These are phyloP conservation scores for Phaseolus lunatus DNA, from an alignment of 306 rosid species.

Conservation along the genomic window DNA sequence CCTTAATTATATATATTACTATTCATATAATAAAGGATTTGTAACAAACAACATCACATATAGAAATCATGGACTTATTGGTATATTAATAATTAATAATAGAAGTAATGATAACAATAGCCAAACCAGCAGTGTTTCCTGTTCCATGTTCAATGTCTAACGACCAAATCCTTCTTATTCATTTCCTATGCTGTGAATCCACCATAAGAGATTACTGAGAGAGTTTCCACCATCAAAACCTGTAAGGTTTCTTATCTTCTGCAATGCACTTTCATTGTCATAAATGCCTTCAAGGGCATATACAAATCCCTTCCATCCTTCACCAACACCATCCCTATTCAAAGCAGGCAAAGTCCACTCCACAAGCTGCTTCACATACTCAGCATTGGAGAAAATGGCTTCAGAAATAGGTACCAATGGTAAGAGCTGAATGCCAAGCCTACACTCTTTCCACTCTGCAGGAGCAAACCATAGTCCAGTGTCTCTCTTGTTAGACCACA, in stretches of 20 bases:
- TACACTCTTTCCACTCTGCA: slow-evolving; percentile 74
- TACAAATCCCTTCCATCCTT: slow-evolving; percentile 90
- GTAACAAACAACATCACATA: too few species aligned
- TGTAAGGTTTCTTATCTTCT: slow-evolving; percentile 55
- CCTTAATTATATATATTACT: too few species aligned
- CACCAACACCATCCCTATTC: slow-evolving; percentile 74
- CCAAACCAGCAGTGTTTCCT: slow-evolving; percentile 42
- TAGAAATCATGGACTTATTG: neutral
- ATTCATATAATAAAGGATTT: too few species aligned
- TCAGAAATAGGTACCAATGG: slow-evolving; percentile 80
- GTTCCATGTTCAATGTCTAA: neutral
- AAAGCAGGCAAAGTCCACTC: slow-evolving; percentile 78
- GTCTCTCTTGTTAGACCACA: slow-evolving; percentile 88
- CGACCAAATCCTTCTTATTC: neutral
- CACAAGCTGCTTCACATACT: slow-evolving; percentile 73
- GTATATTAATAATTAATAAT: neutral
- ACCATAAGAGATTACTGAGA: slow-evolving; percentile 79
- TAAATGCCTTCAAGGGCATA: slow-evolving; percentile 74
- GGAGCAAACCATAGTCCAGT: slow-evolving; percentile 94
- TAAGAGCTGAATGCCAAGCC: slow-evolving; percentile 82
- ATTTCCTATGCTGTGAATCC: slow-evolving; percentile 78
- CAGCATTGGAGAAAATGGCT: slow-evolving; percentile 62
- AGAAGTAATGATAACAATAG: neutral
- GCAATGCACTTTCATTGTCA: slow-evolving; percentile 58
- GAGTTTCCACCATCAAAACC: slow-evolving; percentile 85